Conservation (phyloP, 768 basidiomycete species). For the Lyophyllum decastes region DNA sequence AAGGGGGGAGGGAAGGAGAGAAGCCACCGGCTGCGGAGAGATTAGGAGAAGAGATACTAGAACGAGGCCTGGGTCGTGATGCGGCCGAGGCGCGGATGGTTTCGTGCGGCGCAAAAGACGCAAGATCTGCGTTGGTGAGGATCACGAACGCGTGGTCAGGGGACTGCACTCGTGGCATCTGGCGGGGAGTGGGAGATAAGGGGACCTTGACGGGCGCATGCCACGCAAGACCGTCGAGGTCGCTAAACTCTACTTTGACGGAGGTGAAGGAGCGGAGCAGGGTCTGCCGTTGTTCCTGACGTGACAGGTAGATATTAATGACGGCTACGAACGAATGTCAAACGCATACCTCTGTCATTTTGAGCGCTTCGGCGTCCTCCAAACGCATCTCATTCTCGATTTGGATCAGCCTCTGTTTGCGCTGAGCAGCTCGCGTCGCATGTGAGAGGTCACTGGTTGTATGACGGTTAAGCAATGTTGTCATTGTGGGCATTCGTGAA, state of each 20-base stretch:
- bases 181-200: neutral
- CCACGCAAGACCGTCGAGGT: conserved; percentile 62
- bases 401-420: conserved; percentile 46
- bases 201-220: neutral
- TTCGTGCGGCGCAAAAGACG: conserved; percentile 34
- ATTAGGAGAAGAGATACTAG: conserved; percentile 21
- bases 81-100: conserved; percentile 39
- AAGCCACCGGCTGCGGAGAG: conserved; percentile 21
- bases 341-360: conserved; percentile 52
- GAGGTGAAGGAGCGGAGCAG: conserved; percentile 47
- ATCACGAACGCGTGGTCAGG: conserved; percentile 27
- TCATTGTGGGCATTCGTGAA: neutral
- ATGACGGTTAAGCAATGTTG: conserved; percentile 13
- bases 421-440: conserved; percentile 44
- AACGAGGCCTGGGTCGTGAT: conserved; percentile 10
- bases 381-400: conserved; percentile 52
- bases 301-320: neutral
- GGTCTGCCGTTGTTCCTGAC: conserved; percentile 40
- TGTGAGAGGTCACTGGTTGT: conserved; percentile 17
- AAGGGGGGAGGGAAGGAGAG: neutral
- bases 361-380: conserved; percentile 57
- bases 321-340: neutral
- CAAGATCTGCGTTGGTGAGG: conserved; percentile 38
- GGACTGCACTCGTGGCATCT: neutral
- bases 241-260: conserved; percentile 63